These are phyloP conservation scores for Holtermanniella nyarrowii DNA, from an alignment of 768 basidiomycete species.

Conservation along the genomic window DNA sequence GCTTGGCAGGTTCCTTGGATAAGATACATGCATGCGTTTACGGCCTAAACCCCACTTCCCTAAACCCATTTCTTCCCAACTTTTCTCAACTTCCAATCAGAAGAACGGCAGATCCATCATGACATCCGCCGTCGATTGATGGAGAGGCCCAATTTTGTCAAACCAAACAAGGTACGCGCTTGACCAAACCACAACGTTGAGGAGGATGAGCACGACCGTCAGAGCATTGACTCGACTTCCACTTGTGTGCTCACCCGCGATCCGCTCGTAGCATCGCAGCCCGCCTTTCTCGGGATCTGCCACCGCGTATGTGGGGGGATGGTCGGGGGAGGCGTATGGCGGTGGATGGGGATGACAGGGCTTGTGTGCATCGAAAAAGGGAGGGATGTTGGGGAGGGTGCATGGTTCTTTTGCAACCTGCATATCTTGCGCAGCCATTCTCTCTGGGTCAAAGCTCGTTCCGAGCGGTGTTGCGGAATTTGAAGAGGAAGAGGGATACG, in stretches of 20 bases:
- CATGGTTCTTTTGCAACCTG: no score
- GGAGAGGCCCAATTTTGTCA: not conserved
- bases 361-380: not conserved
- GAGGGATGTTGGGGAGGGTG: not conserved
- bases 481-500: not conserved
- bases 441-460: no score
- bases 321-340: not conserved
- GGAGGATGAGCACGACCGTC: not conserved
- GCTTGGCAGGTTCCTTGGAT: slow-evolving; percentile 64
- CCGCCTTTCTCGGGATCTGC: not conserved
- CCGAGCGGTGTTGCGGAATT: no score
- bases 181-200: not conserved
- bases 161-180: not conserved
- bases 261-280: not conserved
- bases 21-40: not conserved
- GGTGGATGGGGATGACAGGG: not conserved
- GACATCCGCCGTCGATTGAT: not conserved
- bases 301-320: not conserved
- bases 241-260: not conserved
- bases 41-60: slow-evolving; percentile 2
- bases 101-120: not conserved
- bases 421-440: no score
- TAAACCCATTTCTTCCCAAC: slow-evolving; percentile 4
- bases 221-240: not conserved
- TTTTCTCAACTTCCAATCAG: no score